These are phyloP conservation scores for Apiospora saccharicola DNA, from an alignment of 2,329 filamentous ascomycete species.

Conservation along the genomic window DNA sequence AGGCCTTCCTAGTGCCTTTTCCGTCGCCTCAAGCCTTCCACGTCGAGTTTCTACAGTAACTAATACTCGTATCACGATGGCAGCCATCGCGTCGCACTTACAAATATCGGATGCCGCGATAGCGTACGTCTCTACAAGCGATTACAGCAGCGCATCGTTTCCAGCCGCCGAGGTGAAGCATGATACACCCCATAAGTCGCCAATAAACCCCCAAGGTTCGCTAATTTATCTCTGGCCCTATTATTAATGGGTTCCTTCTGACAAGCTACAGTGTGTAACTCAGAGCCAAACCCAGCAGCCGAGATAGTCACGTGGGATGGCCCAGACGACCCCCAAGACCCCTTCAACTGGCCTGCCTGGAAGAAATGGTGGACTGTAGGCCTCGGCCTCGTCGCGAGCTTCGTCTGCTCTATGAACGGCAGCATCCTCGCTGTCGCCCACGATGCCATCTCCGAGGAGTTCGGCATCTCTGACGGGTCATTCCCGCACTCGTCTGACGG, in stretches of 20 bases:
- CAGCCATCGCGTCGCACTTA: background rate
- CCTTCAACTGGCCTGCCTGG: slow-evolving; percentile 45
- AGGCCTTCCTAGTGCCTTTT: background rate
- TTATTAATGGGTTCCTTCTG: background rate
- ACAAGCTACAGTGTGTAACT: background rate
- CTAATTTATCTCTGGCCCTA: background rate
- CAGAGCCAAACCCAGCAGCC: background rate
- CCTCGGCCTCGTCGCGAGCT: slow-evolving; percentile 41
- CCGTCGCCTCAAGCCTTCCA: no score
- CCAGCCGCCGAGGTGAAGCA: background rate
- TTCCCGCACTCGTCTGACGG: slow-evolving; percentile 49
- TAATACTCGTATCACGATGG: no score
- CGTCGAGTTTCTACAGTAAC: background rate
- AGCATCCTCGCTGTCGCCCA: slow-evolving; percentile 49
- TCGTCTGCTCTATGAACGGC: slow-evolving; percentile 44
- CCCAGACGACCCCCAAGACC: slow-evolving; percentile 43
- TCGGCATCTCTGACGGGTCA: slow-evolving; percentile 44
- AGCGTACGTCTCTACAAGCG: background rate
- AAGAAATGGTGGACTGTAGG: slow-evolving; percentile 46
- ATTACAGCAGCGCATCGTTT: background rate
- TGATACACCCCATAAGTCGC: background rate
- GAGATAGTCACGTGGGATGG: slow-evolving; percentile 38
- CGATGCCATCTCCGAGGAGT: slow-evolving; percentile 46
- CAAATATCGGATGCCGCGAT: background rate
- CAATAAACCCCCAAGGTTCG: background rate